These are phyloP conservation scores for Dichotomocladium elegans DNA, from an alignment of 371 early-diverging fungal species.

Conservation along the genomic window DNA sequence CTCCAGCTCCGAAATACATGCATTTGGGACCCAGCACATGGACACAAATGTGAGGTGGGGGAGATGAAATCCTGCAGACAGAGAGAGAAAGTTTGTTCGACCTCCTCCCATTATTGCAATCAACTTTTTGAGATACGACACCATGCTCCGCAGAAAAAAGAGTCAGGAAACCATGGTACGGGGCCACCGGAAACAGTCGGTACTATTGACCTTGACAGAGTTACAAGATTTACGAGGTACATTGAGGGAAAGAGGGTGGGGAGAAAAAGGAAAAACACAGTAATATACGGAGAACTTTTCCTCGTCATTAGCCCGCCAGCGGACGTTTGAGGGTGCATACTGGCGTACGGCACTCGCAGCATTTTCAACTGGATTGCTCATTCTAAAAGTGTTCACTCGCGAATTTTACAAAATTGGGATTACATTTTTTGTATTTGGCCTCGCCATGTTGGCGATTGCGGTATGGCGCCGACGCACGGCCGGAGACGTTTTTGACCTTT, in stretches of 20 bases:
- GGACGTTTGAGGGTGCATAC: slow-evolving; percentile 80
- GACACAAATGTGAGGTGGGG: no score
- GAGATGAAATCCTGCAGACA: no score
- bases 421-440: slow-evolving; percentile 68
- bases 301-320: slow-evolving; percentile 53
- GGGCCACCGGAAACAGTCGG: slow-evolving; percentile 43
- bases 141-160: not conserved
- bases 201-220: slow-evolving; percentile 30
- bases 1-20: no score
- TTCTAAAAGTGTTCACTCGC: slow-evolving; percentile 65
- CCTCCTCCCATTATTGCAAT: no score
- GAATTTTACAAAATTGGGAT: slow-evolving; percentile 73
- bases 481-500: slow-evolving; percentile 42
- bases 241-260: not conserved
- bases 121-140: no score
- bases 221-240: slow-evolving; percentile 43
- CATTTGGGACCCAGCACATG: no score
- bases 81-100: no score
- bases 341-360: slow-evolving; percentile 71
- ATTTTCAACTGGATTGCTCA: slow-evolving; percentile 65
- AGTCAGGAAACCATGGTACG: slow-evolving; percentile 21
- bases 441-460: slow-evolving; percentile 64
- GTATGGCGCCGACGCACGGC: slow-evolving; percentile 51
- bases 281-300: not conserved
- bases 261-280: not conserved